A percentile compares a stretch with the other conserved stretches of the same genome.
These are phyloP conservation scores for Onygena corvina DNA, from an alignment of 2,329 filamentous ascomycete genomes.

Conservation along the genomic window DNA sequence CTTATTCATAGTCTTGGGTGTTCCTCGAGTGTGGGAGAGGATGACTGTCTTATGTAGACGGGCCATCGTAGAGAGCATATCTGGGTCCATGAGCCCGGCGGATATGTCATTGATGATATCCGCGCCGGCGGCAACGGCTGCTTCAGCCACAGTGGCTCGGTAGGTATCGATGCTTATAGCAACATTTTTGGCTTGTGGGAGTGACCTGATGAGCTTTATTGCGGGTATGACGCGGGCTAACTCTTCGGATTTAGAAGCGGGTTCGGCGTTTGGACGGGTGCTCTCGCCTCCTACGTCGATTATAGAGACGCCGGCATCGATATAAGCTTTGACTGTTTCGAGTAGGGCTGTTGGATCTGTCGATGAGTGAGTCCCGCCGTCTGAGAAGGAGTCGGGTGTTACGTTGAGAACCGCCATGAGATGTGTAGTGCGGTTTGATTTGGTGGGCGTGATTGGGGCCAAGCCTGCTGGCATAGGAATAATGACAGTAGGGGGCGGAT, in stretches of 20 bases:
- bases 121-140: constrained; percentile 64
- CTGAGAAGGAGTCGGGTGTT: constrained; percentile 94
- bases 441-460: constrained; percentile 47
- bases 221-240: constrained; percentile 63
- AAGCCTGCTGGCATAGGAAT: constrained; percentile 29
- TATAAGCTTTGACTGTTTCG: constrained; percentile 48
- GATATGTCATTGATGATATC: constrained; percentile 94
- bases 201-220: constrained; percentile 58
- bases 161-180: constrained; percentile 88
- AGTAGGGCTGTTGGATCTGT: constrained; percentile 41
- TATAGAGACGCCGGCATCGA: constrained; percentile 62
- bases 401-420: constrained; percentile 93
- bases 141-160: constrained; percentile 66
- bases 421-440: constrained; percentile 50
- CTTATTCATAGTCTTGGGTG: constrained; percentile 65
- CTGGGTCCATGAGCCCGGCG: constrained; percentile 61
- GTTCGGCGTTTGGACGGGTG: constrained; percentile 61
- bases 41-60: constrained; percentile 64
- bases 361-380: constrained; percentile 57
- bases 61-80: constrained; percentile 73
- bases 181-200: constrained; percentile 51
- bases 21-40: constrained; percentile 91
- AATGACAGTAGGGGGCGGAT: constrained; percentile 29
- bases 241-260: constrained; percentile 63
- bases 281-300: constrained; percentile 92